These are phyloP conservation scores for Amphichorda felina DNA, from an alignment of 2,329 filamentous ascomycete species.

Conservation along the genomic window DNA sequence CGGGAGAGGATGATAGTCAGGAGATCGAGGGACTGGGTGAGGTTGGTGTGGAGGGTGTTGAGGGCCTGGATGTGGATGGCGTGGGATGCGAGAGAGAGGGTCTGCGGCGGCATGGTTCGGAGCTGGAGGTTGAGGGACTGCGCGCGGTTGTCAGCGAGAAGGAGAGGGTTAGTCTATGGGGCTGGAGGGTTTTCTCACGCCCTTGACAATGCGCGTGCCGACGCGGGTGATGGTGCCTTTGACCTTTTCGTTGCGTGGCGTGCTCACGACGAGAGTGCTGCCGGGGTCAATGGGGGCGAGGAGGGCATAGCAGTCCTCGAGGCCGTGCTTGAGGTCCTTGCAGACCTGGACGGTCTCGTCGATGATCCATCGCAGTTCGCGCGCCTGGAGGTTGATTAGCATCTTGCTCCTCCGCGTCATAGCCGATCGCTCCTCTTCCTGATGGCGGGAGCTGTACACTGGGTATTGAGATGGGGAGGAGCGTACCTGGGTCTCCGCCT, in stretches of 20 bases:
- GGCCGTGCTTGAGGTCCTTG: constrained; percentile 44
- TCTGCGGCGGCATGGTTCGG: constrained; percentile 45
- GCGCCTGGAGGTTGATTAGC: constrained; percentile 12
- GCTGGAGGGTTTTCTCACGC: constrained; percentile 41
- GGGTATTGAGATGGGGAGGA: neutral
- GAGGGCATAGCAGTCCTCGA: constrained; percentile 81
- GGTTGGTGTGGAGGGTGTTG: constrained; percentile 58
- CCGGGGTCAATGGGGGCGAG: constrained; percentile 77
- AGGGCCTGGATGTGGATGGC: constrained; percentile 57
- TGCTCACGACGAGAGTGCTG: constrained; percentile 81
- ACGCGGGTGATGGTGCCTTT: constrained; percentile 89
- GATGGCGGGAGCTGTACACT: too few species aligned
- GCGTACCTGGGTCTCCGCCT: constrained; percentile 38
- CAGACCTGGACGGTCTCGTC: constrained; percentile 35
- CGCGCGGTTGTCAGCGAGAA: neutral
- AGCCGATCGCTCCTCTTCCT: too few species aligned
- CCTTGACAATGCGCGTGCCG: constrained; percentile 84
- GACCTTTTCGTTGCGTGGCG: constrained; percentile 73
- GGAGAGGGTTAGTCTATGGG: neutral
- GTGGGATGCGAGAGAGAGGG: constrained; percentile 32
- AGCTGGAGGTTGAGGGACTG: constrained; percentile 70
- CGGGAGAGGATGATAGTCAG: constrained; percentile 56
- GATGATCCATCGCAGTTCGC: constrained; percentile 43
- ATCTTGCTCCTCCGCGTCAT: constrained; percentile 8
- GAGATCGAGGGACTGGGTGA: constrained; percentile 75